Evolutionary conservation across 73 alveolate species (phyloP).

Genomic region (Paramecium bursaria): DNA sequence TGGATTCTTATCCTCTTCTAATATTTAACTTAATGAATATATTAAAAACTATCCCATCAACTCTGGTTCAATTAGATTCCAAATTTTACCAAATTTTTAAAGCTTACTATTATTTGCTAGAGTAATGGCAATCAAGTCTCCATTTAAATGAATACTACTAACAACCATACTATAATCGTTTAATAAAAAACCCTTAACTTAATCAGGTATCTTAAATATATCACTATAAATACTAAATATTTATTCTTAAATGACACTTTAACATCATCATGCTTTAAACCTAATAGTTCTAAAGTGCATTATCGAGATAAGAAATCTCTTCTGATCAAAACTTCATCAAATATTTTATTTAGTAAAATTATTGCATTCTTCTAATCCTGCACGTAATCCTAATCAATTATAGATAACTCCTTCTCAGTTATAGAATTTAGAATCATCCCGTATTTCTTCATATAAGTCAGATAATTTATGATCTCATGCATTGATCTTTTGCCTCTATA

Average conservation of each 20-base stretch:
- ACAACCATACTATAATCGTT: conserved; percentile 5
- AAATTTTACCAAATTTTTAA: conserved; percentile 36
- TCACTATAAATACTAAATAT: background rate
- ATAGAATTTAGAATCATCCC: too few species aligned
- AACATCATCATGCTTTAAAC: background rate
- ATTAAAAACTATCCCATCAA: background rate
- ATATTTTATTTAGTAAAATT: background rate
- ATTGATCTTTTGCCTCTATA: background rate
- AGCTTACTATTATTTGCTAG: conserved; percentile 32
- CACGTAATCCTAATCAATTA: too few species aligned
- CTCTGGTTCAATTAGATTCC: conserved; percentile 57
- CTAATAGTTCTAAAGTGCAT: background rate
- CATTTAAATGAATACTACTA: background rate
- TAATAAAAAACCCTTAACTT: conserved; percentile 15
- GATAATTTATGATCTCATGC: conserved; percentile 4
- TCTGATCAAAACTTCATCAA: conserved; percentile 14
- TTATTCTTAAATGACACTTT: background rate
- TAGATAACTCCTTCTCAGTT: too few species aligned
- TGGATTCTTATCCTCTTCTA: background rate
- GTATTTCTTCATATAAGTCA: background rate
- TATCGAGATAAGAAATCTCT: background rate
- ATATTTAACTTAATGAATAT: too few species aligned
- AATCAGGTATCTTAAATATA: conserved; percentile 26
- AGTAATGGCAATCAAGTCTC: background rate
- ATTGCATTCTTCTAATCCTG: conserved; percentile 22